Evolutionary conservation across 2,329 filamentous ascomycete genomes (phyloP).

Genomic region (Leptodontidium sp.): DNA sequence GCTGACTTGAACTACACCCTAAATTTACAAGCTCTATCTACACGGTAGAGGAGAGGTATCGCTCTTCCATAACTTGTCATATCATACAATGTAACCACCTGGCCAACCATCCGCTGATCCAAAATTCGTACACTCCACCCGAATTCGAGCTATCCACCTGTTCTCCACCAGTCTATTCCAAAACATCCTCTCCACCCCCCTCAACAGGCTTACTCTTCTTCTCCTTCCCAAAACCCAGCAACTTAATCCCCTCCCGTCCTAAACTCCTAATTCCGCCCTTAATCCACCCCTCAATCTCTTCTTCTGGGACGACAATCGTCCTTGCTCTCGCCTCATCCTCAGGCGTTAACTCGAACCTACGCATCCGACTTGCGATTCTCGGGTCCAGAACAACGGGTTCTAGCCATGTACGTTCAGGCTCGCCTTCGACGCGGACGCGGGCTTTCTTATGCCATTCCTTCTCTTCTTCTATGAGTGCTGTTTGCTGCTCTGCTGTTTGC

Average conservation of each 20-base stretch:
- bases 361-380: conserved; percentile 81
- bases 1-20: neutral
- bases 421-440: conserved; percentile 61
- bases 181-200: conserved; percentile 24
- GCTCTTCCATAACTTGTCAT: conserved; percentile 8
- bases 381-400: conserved; percentile 78
- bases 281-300: conserved; percentile 74
- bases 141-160: neutral
- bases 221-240: conserved; percentile 36
- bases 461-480: conserved; percentile 75
- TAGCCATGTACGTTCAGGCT: conserved; percentile 78
- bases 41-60: conserved; percentile 1
- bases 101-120: neutral
- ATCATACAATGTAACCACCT: conserved; percentile 15
- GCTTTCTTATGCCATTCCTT: conserved; percentile 84
- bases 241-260: conserved; percentile 46
- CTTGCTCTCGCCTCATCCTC: conserved; percentile 75
- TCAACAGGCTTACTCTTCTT: conserved; percentile 32
- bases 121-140: neutral
- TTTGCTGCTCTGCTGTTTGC: conserved; percentile 65
- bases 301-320: conserved; percentile 68
- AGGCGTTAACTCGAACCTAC: conserved; percentile 73
- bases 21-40: conserved; percentile 21
- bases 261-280: conserved; percentile 65
- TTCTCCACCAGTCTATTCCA: conserved; percentile 1